Evolutionary conservation across 1,139 yeast species (phyloP), one percentile per base, ranked within the genome.

Genomic region (Suhomyces ambrosiae): DNA sequence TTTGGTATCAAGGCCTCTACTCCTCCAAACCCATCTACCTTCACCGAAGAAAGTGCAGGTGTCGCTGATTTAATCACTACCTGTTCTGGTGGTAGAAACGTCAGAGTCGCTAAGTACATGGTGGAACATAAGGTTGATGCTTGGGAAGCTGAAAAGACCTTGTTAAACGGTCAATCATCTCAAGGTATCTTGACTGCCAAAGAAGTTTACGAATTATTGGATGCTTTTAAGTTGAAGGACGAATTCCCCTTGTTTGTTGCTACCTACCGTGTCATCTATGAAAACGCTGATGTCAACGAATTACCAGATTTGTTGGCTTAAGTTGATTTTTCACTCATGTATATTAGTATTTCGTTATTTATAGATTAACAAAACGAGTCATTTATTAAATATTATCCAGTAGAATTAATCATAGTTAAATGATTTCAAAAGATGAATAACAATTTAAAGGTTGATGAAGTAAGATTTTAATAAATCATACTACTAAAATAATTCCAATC

Each of bases 1-100:
- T 90, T 90, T 62, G 94, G 95, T 35, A 76, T 80, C 54, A 59
- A 60, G 47, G 76, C 76, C 48, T 78, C 78, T 58, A 85, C 92
- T 23, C 77, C 76, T 41, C 82, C 87, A 45, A 70, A 79, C 52
- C 76, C 86, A 33, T 72, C 79, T 46, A 89, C 97, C 26, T 88
- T 88, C 65, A 86, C 95, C 45, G 86, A 82, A 60, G 97, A 90
- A 68, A 76, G 86, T 49, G 95, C 96, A 15, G 97, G 97, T 67
- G 96, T 90, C 29, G 97, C 97, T 25, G 97, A 90, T 66, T 76
- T 90, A 58, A 89, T 90, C 65, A 90, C 97, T 40, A 88, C 97
- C 22, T 90, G 97, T 67, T 81, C 95, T 13, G 96, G 96, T 53
- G 97, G 97, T 55, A 79, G 97, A 70, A 90, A 90, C 68, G 94